Evolutionary conservation across 2,329 filamentous ascomycete genomes (phyloP).

Genomic region (Bimuria novae-zelandiae): DNA sequence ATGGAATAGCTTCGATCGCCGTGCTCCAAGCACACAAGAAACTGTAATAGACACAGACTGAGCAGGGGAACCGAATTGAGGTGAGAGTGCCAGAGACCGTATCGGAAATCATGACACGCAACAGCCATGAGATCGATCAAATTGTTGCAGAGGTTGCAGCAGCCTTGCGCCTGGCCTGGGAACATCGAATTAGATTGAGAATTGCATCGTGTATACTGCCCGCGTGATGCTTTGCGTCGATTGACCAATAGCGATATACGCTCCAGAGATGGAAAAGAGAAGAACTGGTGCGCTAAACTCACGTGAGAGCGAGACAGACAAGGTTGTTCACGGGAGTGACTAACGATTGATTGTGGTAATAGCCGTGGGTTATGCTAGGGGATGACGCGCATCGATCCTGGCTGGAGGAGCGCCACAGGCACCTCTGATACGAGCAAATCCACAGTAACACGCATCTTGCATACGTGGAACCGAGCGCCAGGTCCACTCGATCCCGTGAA

Average conservation of each 20-base stretch:
- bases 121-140: slow-evolving; percentile 5
- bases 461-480: slow-evolving; percentile 44
- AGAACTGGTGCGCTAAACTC: slow-evolving; percentile 27
- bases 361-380: slow-evolving; percentile 24
- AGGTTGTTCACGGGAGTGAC: slow-evolving; percentile 27
- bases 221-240: no score
- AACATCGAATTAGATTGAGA: slow-evolving; percentile 19
- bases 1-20: background rate
- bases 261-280: slow-evolving; percentile 15
- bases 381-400: slow-evolving; percentile 39
- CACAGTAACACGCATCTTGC: slow-evolving; percentile 44
- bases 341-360: slow-evolving; percentile 22
- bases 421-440: slow-evolving; percentile 32
- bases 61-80: background rate
- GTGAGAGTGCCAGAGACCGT: slow-evolving; percentile 12
- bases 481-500: slow-evolving; percentile 42
- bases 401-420: slow-evolving; percentile 37
- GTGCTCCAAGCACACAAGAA: background rate
- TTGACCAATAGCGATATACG: slow-evolving; percentile 24
- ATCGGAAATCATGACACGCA: slow-evolving; percentile 17
- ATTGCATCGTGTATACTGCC: slow-evolving; percentile 12
- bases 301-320: slow-evolving; percentile 36
- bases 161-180: slow-evolving; percentile 26
- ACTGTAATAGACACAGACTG: background rate
- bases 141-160: slow-evolving; percentile 22